A percentile compares a stretch with the other conserved stretches of the same genome.
Conservation (phyloP, 768 basidiomycete genomes). For the Lenzites betulinus region DNA sequence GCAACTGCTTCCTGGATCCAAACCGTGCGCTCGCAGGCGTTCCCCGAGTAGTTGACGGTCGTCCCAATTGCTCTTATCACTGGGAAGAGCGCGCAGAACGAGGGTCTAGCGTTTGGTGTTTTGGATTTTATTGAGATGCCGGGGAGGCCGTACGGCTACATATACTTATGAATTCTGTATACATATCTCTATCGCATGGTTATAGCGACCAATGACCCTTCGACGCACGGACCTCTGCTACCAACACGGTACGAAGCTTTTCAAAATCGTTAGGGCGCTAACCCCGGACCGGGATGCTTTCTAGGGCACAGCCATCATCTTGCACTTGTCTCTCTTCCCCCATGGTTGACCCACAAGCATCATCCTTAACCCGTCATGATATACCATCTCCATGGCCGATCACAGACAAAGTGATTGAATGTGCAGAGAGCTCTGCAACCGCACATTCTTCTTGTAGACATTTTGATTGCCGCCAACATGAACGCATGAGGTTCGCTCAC, state of each 20-base stretch:
- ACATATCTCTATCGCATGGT: too few species aligned
- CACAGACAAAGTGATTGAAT: neutral
- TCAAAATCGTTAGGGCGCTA: too few species aligned
- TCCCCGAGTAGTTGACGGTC: conserved; percentile 20
- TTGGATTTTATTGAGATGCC: neutral
- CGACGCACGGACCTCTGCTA: too few species aligned
- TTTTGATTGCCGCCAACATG: conserved; percentile 18
- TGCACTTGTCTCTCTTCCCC: neutral
- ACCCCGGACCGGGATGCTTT: too few species aligned
- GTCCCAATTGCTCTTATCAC: neutral
- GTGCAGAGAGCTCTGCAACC: neutral
- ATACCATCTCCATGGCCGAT: too few species aligned
- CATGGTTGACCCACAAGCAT: neutral
- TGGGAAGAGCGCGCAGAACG: too few species aligned
- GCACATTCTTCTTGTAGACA: neutral
- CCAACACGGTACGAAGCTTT: too few species aligned
- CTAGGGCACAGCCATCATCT: too few species aligned
- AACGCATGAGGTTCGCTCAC: conserved; percentile 19
- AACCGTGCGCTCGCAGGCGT: conserved; percentile 36
- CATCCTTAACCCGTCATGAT: too few species aligned
- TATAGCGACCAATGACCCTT: too few species aligned
- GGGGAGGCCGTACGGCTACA: neutral
- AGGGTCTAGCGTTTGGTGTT: neutral
- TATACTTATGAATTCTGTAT: neutral
- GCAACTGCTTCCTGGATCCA: conserved; percentile 38